phyloP scores from a whole-genome alignment of 2,329 filamentous ascomycete species.

The Neophaeococcomyces aloes region DNA sequence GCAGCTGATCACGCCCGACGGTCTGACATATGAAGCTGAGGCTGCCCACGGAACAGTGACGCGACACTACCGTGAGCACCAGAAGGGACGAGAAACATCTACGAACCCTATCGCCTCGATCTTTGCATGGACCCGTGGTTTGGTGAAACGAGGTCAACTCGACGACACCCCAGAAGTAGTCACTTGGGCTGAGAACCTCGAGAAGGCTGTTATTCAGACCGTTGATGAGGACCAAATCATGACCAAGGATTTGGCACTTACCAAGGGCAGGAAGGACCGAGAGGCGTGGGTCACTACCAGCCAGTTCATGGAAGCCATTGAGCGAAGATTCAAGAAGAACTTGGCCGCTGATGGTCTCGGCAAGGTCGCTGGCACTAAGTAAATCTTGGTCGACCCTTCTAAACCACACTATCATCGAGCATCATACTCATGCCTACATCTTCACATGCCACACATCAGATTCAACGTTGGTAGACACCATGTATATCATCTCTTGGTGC shows the following conservation, averaged over 20 bases:
- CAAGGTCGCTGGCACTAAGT: slow-evolving; percentile 8
- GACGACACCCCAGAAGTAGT: slow-evolving; percentile 88
- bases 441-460: no score
- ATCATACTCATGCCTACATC: no score
- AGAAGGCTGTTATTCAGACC: slow-evolving; percentile 87
- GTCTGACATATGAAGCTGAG: slow-evolving; percentile 94
- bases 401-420: no score
- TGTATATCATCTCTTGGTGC: no score
- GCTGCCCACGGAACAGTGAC: slow-evolving; percentile 97
- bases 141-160: slow-evolving; percentile 84
- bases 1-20: slow-evolving; percentile 89
- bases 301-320: slow-evolving; percentile 86
- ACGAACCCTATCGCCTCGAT: slow-evolving; percentile 99
- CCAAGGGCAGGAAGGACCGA: slow-evolving; percentile 76
- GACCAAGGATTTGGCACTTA: slow-evolving; percentile 98
- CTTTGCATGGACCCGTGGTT: slow-evolving; percentile 95
- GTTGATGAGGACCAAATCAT: slow-evolving; percentile 92
- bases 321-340: slow-evolving; percentile 72
- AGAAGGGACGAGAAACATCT: slow-evolving; percentile 92
- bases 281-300: slow-evolving; percentile 82
- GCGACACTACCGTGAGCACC: slow-evolving; percentile 96
- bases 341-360: slow-evolving; percentile 49
- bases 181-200: slow-evolving; percentile 79
- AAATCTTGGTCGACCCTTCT: slow-evolving; percentile 22
- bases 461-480: no score